These are phyloP conservation scores for Viola odorata DNA, from an alignment of 345 rosid species.

Conservation along the genomic window DNA sequence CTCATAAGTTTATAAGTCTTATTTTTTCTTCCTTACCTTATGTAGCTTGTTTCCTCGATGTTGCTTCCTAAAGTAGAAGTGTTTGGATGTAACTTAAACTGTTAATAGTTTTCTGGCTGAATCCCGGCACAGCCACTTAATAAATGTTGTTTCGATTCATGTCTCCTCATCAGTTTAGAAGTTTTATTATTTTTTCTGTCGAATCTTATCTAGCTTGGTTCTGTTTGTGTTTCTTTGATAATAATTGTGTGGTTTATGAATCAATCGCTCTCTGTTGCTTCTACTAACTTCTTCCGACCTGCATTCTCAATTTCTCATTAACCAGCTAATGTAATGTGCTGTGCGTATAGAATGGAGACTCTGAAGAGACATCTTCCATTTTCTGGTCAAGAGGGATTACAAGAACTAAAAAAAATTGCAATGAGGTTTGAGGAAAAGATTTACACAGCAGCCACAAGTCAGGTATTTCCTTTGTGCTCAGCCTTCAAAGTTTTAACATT, in stretches of 20 bases:
- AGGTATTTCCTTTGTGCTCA: constrained; percentile 29
- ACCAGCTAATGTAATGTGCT: background rate
- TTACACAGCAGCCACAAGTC: constrained; percentile 51
- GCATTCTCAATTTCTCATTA: background rate
- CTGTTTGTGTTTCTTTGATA: background rate
- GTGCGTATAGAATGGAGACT: constrained; percentile 11
- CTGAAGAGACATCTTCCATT: constrained; percentile 14
- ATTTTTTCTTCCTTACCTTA: too few relatives aligned
- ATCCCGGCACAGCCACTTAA: too few relatives aligned
- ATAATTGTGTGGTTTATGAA: background rate
- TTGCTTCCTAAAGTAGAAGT: too few relatives aligned
- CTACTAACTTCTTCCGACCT: background rate
- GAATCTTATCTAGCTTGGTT: too few relatives aligned
- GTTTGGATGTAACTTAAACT: too few relatives aligned
- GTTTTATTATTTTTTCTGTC: background rate
- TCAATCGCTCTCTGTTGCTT: background rate
- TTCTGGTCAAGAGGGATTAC: constrained; percentile 12
- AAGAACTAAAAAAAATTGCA: constrained; percentile 46
- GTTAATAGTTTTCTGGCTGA: too few relatives aligned
- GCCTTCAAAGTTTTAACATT: background rate
- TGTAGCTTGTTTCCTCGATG: too few relatives aligned
- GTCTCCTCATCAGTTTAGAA: background rate
- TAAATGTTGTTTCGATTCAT: background rate
- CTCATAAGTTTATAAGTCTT: too few relatives aligned
- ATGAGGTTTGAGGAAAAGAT: constrained; percentile 73